Evolutionary conservation across 2,329 filamentous ascomycete genomes (phyloP).

Genomic region (Calycina herbarum): DNA sequence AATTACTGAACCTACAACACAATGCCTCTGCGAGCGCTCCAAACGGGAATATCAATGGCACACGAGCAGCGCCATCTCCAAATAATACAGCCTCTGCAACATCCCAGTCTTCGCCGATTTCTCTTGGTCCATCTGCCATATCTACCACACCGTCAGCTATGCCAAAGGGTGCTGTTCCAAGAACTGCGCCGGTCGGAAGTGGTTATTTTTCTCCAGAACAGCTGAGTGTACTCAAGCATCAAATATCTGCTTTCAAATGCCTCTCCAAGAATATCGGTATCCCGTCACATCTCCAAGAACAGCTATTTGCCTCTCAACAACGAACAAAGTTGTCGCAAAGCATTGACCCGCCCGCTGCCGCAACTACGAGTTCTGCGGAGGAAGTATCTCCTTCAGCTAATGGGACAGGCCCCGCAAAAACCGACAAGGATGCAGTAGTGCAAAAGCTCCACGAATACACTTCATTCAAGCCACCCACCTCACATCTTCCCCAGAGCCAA

Average conservation of each 20-base stretch:
- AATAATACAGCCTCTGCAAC: conserved; percentile 22
- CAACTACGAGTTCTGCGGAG: conserved; percentile 30
- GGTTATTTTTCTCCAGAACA: conserved; percentile 77
- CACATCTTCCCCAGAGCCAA: conserved; percentile 17
- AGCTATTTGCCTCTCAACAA: conserved; percentile 70
- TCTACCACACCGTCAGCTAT: conserved; percentile 26
- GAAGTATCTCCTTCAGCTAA: conserved; percentile 41
- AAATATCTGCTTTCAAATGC: conserved; percentile 89
- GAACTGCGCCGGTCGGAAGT: conserved; percentile 36
- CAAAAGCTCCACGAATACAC: conserved; percentile 55
- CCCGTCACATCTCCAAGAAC: conserved; percentile 75
- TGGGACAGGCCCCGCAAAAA: conserved; percentile 37
- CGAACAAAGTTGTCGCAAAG: conserved; percentile 53
- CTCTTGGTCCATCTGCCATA: conserved; percentile 35
- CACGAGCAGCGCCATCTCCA: conserved; percentile 42
- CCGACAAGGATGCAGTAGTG: conserved; percentile 32
- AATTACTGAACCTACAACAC: conserved; percentile 48
- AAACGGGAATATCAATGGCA: conserved; percentile 58
- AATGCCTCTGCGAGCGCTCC: conserved; percentile 55
- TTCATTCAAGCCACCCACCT: conserved; percentile 70
- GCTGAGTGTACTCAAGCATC: conserved; percentile 72
- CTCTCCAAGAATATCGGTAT: conserved; percentile 85
- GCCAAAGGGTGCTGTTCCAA: conserved; percentile 32
- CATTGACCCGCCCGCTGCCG: conserved; percentile 24
- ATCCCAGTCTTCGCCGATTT: conserved; percentile 27